Base-by-base conservation (phyloP, 2,329 filamentous ascomycete species). In the Cyphellophora europaea region DNA sequence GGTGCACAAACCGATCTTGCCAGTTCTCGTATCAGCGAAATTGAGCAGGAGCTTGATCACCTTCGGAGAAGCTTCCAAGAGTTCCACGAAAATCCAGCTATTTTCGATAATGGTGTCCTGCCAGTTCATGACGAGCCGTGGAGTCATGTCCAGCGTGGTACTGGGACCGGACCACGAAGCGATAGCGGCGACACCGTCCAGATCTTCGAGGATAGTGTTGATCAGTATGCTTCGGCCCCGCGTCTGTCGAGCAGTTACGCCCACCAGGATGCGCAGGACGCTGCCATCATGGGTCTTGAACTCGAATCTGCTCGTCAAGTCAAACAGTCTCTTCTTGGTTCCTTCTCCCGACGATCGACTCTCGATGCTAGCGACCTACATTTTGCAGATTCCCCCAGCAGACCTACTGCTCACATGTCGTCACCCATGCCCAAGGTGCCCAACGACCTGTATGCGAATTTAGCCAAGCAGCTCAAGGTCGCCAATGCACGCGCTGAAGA, bases 281-380 rank as follows among this genome's bases (percentile, higher is more conserved):
- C 53, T 10, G 37, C 49, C 6, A 35, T 43, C 2, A 50, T 65
- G 29, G 49, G 49, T 2, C 45, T 52, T 11, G 59, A 65, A 19
- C 43, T 66, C n/a, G 55, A 60, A 35, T 45, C 52, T 8, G 58
- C 56, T 2, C 57, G 52, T 29, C 53, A 54, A 32, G 62, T 62
- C 31, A 65, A 63, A 38, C 47, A 43, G 5, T 48, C 49, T 6
- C 39, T 66, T 3, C 65, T 66, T 35, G 49, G 56, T 12, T 56
- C 57, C 17, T 63, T 59, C 45, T 58, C 55, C 15, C 43, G 44
- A 27, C 52, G 47, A 6, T 34, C 59, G 15, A 41, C 46, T 17
- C 40, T 43, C 11, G 43, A 53, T 6, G 35, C 28, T 8, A 40
- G 28, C 16, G 27, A 34, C 27, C 17, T 51, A 11, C 33, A 44